Evolutionary conservation across 2,329 filamentous ascomycete species (phyloP).

Genomic region (Ophiosphaerella narmari): DNA sequence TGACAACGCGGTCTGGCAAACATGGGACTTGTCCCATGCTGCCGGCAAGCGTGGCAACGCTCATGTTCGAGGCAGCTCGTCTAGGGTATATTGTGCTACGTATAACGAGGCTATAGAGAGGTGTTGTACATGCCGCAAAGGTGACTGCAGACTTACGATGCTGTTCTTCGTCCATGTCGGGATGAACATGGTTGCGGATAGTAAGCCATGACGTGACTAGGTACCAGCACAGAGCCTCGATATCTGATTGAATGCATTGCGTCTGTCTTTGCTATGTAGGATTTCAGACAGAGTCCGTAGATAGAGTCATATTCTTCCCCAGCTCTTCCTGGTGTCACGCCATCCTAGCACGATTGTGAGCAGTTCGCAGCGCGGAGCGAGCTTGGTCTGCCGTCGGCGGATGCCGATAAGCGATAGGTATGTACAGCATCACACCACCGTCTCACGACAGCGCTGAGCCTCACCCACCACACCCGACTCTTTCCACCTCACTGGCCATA

Average conservation of each 20-base stretch:
- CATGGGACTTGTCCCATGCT: constrained; percentile 66
- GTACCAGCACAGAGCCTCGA: not conserved
- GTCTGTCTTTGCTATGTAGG: too few relatives aligned
- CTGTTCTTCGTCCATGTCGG: not conserved
- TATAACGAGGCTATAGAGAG: not conserved
- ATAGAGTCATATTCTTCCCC: too few relatives aligned
- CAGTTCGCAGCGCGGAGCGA: not conserved
- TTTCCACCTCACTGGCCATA: not conserved
- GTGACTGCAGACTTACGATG: not conserved
- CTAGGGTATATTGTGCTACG: not conserved
- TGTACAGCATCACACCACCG: constrained; percentile 29
- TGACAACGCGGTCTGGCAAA: not conserved
- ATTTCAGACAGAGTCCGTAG: too few relatives aligned
- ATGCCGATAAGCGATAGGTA: constrained; percentile 19
- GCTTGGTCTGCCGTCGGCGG: constrained; percentile 19
- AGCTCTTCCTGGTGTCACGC: constrained; percentile 4
- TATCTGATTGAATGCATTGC: too few relatives aligned
- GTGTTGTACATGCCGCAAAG: not conserved
- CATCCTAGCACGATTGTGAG: not conserved
- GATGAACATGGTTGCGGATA: not conserved
- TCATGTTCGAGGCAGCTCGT: constrained; percentile 40
- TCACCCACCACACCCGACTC: not conserved
- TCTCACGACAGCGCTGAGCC: constrained; percentile 17
- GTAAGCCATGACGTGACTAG: not conserved
- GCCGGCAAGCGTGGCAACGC: constrained; percentile 62